phyloP scores from a whole-genome alignment of 495 filamentous ascomycete genomes.

The Xylaria sp. region DNA sequence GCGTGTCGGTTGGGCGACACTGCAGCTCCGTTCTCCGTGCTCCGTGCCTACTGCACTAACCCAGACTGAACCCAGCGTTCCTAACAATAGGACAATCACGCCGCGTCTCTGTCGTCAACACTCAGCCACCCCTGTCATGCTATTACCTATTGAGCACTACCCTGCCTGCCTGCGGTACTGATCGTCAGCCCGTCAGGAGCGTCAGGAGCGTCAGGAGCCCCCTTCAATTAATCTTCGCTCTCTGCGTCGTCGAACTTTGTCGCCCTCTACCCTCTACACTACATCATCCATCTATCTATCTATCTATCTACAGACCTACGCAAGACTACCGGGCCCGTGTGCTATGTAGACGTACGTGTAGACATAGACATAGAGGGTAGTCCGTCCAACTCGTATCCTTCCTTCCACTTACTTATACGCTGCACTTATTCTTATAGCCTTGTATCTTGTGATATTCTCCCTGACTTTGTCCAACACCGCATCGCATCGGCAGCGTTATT shows the following conservation, averaged over 20 bases:
- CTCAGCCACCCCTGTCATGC: neutral
- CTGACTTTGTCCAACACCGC: neutral
- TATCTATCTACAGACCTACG: neutral
- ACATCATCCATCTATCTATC: neutral
- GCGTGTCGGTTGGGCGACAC: neutral
- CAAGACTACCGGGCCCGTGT: neutral
- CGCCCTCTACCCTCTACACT: neutral
- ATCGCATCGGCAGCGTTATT: constrained; percentile 5
- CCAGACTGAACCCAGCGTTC: neutral
- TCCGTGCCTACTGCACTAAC: neutral
- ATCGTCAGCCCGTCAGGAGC: constrained; percentile 13
- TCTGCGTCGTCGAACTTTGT: constrained; percentile 1
- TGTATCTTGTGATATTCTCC: neutral
- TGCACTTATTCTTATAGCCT: too few relatives aligned
- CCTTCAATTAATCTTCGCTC: constrained; percentile 16
- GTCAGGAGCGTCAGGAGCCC: constrained; percentile 21
- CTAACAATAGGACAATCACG: neutral
- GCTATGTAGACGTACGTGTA: neutral
- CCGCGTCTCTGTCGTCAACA: neutral
- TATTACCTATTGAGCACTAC: neutral
- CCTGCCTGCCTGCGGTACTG: neutral
- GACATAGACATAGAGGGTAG: constrained; percentile 4
- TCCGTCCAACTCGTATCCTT: constrained; percentile 21
- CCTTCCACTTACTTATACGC: too few relatives aligned
- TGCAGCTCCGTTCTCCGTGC: neutral